Base-by-base conservation (phyloP, 148 eudicot genomes). In the Polygonum maritimum region DNA sequence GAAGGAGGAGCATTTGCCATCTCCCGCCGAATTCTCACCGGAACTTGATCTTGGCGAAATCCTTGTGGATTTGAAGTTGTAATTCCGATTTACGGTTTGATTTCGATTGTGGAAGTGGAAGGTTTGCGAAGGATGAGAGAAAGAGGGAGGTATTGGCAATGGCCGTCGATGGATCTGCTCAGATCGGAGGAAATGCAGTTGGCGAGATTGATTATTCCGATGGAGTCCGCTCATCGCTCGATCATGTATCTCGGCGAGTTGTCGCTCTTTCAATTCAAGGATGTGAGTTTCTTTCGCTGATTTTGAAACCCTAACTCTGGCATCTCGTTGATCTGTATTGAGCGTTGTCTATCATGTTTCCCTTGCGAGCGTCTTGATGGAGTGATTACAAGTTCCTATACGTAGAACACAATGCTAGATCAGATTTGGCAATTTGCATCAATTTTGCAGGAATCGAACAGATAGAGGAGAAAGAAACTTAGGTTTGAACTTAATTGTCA, bases 151-250 rank as follows among this genome's bases (percentile, higher is more conserved):
- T 48, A 16, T 48, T 73, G 65, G 83, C 85, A 16, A 31, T 73
- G 65, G 83, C 86, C 90, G 79, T 74, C 84, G 78, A 90, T 90
- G 95, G 95, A 90, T 88, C 88, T 90, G 47, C 74, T 90, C 74
- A 83, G 92, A 54, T 90, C 95, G 71, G 95, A 90, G 73, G 79
- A 84, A 77, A 90, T 90, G 95, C 89, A 88, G 73, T 77, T 88
- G 71, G 90, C 80, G 51, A 89, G 82, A 45, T 51, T 90, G 76
- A 87, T 90, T 44, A 88, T 90, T 39, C 95, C 92, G 4, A 71
- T 83, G 57, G 92, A 90, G 77, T 85, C 95, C 14, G 89, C 90
- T 75, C 84, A 88, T 75, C 95, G 87, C 8, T 75, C 89, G 39
- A 75, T 90, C 77, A 87, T 92, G 7, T 87, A 88, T 58, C 87